A percentile compares a stretch with the other conserved stretches of the same genome.
Conservation (phyloP, 2,329 filamentous ascomycete species). For the Sodiomyces alkalinus region DNA sequence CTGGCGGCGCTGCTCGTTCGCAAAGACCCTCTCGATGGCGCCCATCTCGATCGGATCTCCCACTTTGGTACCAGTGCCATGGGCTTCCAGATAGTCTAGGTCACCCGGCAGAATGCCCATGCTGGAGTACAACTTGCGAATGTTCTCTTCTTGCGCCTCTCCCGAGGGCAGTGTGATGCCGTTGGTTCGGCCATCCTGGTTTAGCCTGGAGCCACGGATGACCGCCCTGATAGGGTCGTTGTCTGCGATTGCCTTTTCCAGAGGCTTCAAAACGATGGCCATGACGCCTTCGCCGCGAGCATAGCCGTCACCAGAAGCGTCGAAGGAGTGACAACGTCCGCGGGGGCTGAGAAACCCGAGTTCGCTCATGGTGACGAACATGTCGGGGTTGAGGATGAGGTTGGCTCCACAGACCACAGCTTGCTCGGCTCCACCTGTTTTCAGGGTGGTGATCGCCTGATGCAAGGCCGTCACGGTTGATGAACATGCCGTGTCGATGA, state of each 20-base stretch:
- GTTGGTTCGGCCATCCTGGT: conserved; percentile 25
- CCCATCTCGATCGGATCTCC: conserved; percentile 30
- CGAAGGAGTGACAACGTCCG: conserved; percentile 13
- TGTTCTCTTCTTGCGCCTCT: conserved; percentile 17
- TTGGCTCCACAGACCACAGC: conserved; percentile 19
- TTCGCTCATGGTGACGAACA: conserved; percentile 8
- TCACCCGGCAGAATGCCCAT: conserved; percentile 11
- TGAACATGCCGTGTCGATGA: conserved; percentile 20
- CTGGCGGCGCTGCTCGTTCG: conserved; percentile 15
- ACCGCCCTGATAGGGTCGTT: conserved; percentile 21
- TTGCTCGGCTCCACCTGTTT: conserved; percentile 10
- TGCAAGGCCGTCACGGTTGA: conserved; percentile 15
- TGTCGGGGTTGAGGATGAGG: conserved; percentile 11
- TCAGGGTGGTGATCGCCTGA: conserved; percentile 15
- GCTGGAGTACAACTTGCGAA: conserved; percentile 19
- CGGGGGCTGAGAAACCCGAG: conserved; percentile 13
- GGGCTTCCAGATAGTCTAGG: conserved; percentile 19
- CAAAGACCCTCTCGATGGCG: conserved; percentile 19
- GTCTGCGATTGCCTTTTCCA: conserved; percentile 28
- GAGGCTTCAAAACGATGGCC: conserved; percentile 32
- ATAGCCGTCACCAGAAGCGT: conserved; percentile 17
- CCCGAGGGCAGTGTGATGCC: conserved; percentile 21
- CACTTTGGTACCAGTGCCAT: conserved; percentile 38
- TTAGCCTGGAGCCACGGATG: conserved; percentile 18
- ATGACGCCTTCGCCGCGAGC: conserved; percentile 30